phyloP scores from a whole-genome alignment of 352 stramenopile species.

The Phytopythium kandeliae region DNA sequence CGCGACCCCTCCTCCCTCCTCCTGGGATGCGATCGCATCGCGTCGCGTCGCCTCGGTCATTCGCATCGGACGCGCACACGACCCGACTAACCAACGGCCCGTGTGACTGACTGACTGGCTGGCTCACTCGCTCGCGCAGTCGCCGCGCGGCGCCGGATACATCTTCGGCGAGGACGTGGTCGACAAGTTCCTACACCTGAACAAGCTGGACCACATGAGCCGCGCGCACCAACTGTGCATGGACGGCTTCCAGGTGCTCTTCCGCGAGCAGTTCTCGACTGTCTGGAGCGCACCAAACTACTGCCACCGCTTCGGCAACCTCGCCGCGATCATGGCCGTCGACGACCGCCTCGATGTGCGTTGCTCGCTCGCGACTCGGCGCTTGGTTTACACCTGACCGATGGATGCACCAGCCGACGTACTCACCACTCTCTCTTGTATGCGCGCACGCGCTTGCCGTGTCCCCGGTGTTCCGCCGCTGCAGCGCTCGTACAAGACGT shows the following conservation, averaged over 20 bases:
- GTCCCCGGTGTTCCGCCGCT: not conserved
- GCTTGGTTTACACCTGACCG: too few species aligned
- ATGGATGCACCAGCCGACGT: too few species aligned
- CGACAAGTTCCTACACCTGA: constrained; percentile 77
- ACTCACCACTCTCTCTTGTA: too few species aligned
- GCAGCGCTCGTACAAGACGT: constrained; percentile 82
- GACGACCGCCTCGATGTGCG: constrained; percentile 54
- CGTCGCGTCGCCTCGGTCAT: too few species aligned
- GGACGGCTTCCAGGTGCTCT: constrained; percentile 76
- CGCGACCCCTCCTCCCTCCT: too few species aligned
- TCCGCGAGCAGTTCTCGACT: constrained; percentile 72
- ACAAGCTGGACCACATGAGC: constrained; percentile 76
- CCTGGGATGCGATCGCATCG: too few species aligned
- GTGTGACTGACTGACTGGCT: constrained; percentile 13
- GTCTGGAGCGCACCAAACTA: constrained; percentile 87
- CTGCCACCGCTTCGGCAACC: constrained; percentile 80
- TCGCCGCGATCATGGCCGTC: constrained; percentile 65
- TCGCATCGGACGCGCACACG: too few species aligned
- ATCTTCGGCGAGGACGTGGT: constrained; percentile 86
- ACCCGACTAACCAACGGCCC: constrained; percentile 45
- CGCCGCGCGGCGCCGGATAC: constrained; percentile 74
- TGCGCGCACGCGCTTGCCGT: too few species aligned
- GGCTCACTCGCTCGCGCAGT: constrained; percentile 50
- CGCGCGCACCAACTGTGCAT: constrained; percentile 84
- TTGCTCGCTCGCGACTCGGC: too few species aligned